Evolutionary conservation across 2,329 filamentous ascomycete species (phyloP).

Genomic region (Phialophora chinensis): DNA sequence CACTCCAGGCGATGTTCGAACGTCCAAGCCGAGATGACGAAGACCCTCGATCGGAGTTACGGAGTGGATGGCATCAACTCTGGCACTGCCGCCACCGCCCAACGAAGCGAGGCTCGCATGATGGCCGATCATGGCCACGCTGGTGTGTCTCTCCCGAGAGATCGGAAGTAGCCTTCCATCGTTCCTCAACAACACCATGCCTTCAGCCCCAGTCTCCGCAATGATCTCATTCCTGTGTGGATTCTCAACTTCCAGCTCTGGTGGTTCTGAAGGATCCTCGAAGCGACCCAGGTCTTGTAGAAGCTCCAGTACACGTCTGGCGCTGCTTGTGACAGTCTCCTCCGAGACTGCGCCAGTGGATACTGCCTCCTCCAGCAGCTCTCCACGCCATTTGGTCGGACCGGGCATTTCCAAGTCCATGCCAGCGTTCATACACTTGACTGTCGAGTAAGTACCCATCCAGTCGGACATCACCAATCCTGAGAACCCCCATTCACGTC

Average conservation of each 20-base stretch:
- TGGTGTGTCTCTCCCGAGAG: not conserved
- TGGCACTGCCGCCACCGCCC: not conserved
- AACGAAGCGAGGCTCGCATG: not conserved
- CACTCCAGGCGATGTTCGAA: too few relatives aligned
- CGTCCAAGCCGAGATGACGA: too few relatives aligned
- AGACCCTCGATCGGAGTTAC: too few relatives aligned
- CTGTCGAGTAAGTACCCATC: slow-evolving; percentile 52
- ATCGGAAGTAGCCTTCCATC: not conserved
- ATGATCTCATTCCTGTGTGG: not conserved
- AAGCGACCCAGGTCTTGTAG: not conserved
- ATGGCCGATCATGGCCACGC: not conserved
- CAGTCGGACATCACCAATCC: slow-evolving; percentile 53
- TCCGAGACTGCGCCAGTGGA: too few relatives aligned
- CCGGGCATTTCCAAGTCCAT: slow-evolving; percentile 56
- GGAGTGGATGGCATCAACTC: too few relatives aligned
- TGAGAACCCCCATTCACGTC: slow-evolving; percentile 34
- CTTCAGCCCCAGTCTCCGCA: not conserved
- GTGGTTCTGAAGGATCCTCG: not conserved
- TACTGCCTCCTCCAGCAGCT: not conserved
- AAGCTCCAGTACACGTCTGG: not conserved
- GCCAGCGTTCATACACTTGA: slow-evolving; percentile 50
- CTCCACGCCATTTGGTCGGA: slow-evolving; percentile 45
- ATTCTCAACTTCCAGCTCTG: not conserved
- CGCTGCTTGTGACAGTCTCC: too few relatives aligned
- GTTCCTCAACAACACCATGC: not conserved